phyloP scores from a whole-genome alignment of 1,284 basidiomycete species.

The Microbotryum silenes-acaulis region DNA sequence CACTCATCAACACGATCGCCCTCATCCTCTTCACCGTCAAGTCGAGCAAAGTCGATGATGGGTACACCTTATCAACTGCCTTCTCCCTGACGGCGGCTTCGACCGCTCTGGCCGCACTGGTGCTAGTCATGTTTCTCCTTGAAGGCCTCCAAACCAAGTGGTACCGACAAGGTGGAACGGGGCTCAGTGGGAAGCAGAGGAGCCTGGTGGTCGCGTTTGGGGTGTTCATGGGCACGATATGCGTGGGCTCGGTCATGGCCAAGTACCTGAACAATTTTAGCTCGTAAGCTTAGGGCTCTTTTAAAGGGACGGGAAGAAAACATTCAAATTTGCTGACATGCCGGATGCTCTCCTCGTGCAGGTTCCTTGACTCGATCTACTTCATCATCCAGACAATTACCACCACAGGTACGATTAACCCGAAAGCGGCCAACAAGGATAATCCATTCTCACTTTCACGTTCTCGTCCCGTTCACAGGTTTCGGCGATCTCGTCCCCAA shows the following conservation, averaged over 20 bases:
- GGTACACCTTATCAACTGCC: constrained; percentile 19
- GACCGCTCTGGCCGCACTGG: constrained; percentile 2
- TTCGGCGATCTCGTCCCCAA: constrained; percentile 66
- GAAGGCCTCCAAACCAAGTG: constrained; percentile 8
- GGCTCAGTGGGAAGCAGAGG: constrained; percentile 10
- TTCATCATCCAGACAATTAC: constrained; percentile 12
- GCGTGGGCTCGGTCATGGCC: constrained; percentile 1
- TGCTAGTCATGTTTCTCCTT: neutral
- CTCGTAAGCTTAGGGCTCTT: too few relatives aligned
- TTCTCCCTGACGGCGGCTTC: constrained; percentile 17
- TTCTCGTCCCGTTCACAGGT: constrained; percentile 48
- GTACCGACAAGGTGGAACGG: constrained; percentile 7
- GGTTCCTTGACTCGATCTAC: constrained; percentile 19
- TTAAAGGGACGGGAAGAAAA: too few relatives aligned
- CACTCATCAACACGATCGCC: constrained; percentile 10
- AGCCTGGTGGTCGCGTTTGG: constrained; percentile 11
- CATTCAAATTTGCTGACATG: neutral
- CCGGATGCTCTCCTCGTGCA: constrained; percentile 43
- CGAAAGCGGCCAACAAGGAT: constrained; percentile 52
- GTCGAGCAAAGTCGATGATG: constrained; percentile 5
- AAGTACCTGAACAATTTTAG: neutral
- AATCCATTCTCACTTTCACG: too few relatives aligned
- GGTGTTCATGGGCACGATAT: constrained; percentile 6
- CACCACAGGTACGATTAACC: constrained; percentile 36
- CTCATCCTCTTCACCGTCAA: constrained; percentile 11